Percentiles rank a stretch among this genome's conserved stretches.
phyloP scores from a whole-genome alignment of 73 alveolate genomes.

The Paramecium tetraurelia region DNA sequence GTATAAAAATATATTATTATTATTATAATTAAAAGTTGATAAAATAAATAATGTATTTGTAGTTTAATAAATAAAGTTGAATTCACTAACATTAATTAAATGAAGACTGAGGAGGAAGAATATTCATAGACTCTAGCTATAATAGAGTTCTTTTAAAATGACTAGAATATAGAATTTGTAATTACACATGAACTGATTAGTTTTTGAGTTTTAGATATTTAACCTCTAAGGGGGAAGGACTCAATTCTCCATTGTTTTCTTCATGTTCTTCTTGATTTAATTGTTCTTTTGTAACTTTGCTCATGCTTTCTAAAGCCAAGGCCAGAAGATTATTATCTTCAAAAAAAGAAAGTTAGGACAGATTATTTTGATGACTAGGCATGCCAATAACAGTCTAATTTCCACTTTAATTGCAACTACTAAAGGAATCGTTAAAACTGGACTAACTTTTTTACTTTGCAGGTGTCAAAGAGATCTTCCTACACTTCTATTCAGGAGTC shows the following conservation, averaged over 20 bases:
- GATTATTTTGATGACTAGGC: neutral
- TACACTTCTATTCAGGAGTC: neutral
- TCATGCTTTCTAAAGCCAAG: neutral
- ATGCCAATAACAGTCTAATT: neutral
- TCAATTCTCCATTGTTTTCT: neutral
- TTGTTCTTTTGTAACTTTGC: neutral
- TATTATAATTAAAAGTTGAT: neutral
- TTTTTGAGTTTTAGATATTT: neutral
- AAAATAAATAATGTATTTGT: neutral
- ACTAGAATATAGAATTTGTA: neutral
- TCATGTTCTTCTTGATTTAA: neutral
- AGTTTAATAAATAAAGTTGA: neutral
- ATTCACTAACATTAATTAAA: neutral
- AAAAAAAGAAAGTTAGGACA: neutral
- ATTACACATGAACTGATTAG: neutral
- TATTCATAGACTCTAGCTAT: neutral
- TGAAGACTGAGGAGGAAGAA: neutral
- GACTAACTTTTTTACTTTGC: neutral
- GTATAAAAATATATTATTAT: neutral
- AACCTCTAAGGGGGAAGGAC: neutral
- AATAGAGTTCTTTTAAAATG: neutral
- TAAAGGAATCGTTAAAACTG: neutral
- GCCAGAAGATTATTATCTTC: neutral
- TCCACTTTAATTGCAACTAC: slow-evolving; percentile 26
- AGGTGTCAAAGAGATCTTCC: neutral